Percentiles rank a stretch among this genome's conserved stretches.
These are phyloP conservation scores for Xerocomus minutiporus DNA, from an alignment of 1,284 basidiomycete species.

Conservation along the genomic window DNA sequence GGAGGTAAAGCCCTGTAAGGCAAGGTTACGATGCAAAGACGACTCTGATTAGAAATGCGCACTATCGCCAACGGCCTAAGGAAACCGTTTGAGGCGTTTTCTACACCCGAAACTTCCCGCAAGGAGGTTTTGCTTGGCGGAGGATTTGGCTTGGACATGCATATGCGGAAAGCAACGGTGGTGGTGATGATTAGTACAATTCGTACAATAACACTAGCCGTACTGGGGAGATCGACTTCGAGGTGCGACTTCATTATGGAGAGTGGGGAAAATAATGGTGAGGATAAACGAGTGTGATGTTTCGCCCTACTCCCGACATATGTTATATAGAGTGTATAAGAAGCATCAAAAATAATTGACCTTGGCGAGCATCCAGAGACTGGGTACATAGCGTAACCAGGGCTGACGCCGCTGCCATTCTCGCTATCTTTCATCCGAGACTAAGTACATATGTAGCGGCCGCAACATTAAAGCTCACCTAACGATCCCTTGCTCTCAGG, in stretches of 20 bases:
- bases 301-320: background rate
- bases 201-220: slow-evolving; percentile 1
- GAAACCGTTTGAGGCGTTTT: background rate
- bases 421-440: background rate
- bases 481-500: no score
- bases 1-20: background rate
- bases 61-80: slow-evolving; percentile 2
- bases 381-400: background rate
- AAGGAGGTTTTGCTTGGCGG: slow-evolving; percentile 1
- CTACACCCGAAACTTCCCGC: background rate
- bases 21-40: background rate
- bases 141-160: slow-evolving; percentile 11
- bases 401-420: background rate
- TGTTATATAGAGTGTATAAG: background rate
- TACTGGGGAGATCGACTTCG: background rate
- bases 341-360: background rate
- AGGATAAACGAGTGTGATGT: background rate
- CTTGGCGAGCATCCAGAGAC: background rate
- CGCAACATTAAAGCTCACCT: no score
- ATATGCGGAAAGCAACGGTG: slow-evolving; percentile 6
- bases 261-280: background rate
- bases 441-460: background rate
- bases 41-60: background rate
- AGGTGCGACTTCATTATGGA: background rate
- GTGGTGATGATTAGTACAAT: background rate